A percentile compares a stretch with the other conserved stretches of the same genome.
Conservation (phyloP, 108 stramenopile genomes). For the Cyclotella sp. region DNA sequence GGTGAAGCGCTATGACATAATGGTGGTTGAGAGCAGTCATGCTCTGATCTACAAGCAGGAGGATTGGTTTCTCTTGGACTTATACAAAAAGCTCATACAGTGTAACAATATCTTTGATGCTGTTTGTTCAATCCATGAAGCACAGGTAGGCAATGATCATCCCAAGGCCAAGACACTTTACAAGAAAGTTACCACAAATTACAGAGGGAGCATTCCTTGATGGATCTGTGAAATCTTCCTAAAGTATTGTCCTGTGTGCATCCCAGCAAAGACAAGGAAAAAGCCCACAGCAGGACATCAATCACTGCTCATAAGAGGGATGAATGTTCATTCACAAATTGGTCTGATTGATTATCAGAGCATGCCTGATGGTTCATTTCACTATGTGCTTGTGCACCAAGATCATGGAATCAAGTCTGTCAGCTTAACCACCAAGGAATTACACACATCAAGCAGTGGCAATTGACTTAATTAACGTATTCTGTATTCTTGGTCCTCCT, state of each 20-base stretch:
- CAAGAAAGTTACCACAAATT: too few relatives aligned
- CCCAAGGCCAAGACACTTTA: too few relatives aligned
- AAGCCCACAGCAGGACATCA: slow-evolving; percentile 10
- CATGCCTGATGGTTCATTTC: slow-evolving; percentile 39
- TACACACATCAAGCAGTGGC: slow-evolving; percentile 23
- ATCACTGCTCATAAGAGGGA: slow-evolving; percentile 27
- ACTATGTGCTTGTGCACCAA: slow-evolving; percentile 16
- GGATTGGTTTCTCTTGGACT: too few relatives aligned
- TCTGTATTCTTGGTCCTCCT: too few relatives aligned
- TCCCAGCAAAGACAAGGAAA: background rate
- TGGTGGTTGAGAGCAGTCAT: too few relatives aligned
- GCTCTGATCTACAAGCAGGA: too few relatives aligned
- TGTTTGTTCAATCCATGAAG: too few relatives aligned
- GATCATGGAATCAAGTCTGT: slow-evolving; percentile 34
- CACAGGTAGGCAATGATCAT: too few relatives aligned
- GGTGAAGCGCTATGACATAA: too few relatives aligned
- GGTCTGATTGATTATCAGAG: slow-evolving; percentile 48
- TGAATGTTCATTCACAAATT: slow-evolving; percentile 24
- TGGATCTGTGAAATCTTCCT: too few relatives aligned
- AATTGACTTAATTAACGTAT: slow-evolving; percentile 1
- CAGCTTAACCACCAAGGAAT: background rate
- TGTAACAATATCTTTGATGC: too few relatives aligned
- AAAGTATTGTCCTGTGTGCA: background rate
- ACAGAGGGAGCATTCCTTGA: background rate
- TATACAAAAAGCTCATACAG: too few relatives aligned